Evolutionary conservation across 2,329 filamentous ascomycete species (phyloP).

Genomic region (Rutstroemia sp.): DNA sequence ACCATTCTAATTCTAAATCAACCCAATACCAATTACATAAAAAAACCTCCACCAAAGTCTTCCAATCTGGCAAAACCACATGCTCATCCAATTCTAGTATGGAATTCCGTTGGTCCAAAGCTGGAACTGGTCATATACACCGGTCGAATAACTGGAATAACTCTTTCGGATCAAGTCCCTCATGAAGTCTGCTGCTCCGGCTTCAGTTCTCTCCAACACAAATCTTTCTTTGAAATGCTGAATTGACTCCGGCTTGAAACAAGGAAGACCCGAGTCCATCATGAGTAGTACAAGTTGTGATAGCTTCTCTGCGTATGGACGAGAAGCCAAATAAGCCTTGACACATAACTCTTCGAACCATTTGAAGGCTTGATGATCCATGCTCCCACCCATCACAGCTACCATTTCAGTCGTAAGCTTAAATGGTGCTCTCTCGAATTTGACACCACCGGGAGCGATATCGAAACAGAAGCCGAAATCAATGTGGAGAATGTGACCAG

Average conservation of each 20-base stretch:
- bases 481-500: constrained; percentile 94
- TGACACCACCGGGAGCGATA: constrained; percentile 92
- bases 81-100: constrained; percentile 39
- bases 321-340: constrained; percentile 85
- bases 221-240: constrained; percentile 89
- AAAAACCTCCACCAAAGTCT: neutral
- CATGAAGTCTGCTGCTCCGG: constrained; percentile 94
- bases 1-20: neutral
- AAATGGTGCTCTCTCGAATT: constrained; percentile 96
- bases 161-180: constrained; percentile 83
- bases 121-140: constrained; percentile 97
- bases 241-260: constrained; percentile 95
- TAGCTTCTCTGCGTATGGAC: constrained; percentile 83
- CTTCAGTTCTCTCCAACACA: constrained; percentile 82
- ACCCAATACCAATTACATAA: neutral
- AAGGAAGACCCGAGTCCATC: constrained; percentile 92
- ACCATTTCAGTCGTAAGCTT: constrained; percentile 98
- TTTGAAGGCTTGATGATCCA: constrained; percentile 78
- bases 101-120: constrained; percentile 95
- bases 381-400: constrained; percentile 92
- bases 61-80: no score
- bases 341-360: constrained; percentile 96
- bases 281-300: constrained; percentile 86
- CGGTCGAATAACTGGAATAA: constrained; percentile 83
- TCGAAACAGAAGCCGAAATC: constrained; percentile 99